A percentile compares a stretch with the other conserved stretches of the same genome.
phyloP scores from a whole-genome alignment of 148 eudicot species.

The Fallopia convolvulus region DNA sequence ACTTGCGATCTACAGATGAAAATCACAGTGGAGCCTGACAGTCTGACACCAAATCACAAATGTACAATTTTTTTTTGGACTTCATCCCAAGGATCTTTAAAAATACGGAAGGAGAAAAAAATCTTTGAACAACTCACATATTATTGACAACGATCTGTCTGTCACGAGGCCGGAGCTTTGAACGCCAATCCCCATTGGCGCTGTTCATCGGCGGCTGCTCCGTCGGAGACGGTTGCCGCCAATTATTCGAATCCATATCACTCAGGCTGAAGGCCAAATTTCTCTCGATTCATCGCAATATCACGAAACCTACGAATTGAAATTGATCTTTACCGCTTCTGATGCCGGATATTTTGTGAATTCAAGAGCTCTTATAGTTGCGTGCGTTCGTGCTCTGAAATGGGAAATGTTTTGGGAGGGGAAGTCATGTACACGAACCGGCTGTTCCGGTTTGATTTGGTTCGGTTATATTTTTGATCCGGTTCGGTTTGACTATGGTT shows the following conservation, averaged over 20 bases:
- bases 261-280: background rate
- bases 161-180: background rate
- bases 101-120: background rate
- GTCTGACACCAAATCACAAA: background rate
- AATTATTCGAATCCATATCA: conserved; percentile 9
- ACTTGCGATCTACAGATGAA: background rate
- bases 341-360: too few relatives aligned
- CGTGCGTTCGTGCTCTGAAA: too few relatives aligned
- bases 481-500: too few relatives aligned
- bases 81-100: background rate
- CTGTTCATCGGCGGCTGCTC: conserved; percentile 2
- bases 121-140: conserved; percentile 9
- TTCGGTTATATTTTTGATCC: too few relatives aligned
- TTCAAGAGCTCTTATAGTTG: too few relatives aligned
- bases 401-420: too few relatives aligned
- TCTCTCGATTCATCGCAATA: background rate
- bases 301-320: background rate
- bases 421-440: too few relatives aligned
- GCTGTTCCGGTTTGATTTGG: too few relatives aligned
- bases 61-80: background rate
- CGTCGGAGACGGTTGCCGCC: background rate
- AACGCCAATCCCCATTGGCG: conserved; percentile 12
- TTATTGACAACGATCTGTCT: background rate
- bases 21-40: background rate
- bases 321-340: too few relatives aligned